phyloP scores from a whole-genome alignment of 768 basidiomycete species.

The Hortiboletus flavorubellus region DNA sequence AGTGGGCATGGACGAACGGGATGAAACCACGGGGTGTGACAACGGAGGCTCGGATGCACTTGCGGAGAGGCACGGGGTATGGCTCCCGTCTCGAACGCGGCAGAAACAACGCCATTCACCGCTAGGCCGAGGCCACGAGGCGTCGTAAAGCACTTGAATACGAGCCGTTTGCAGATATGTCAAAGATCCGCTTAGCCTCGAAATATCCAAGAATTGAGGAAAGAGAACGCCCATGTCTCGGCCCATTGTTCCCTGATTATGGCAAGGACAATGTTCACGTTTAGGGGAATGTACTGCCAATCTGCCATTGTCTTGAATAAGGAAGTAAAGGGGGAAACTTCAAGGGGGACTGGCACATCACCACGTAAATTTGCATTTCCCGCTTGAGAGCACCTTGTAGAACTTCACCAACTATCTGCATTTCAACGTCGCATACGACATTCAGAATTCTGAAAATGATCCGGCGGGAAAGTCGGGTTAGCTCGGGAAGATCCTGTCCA shows the following conservation, averaged over 20 bases:
- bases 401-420: constrained; percentile 8
- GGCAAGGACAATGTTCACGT: constrained; percentile 29
- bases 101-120: constrained; percentile 5
- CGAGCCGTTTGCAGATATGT: constrained; percentile 15
- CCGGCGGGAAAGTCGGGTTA: constrained; percentile 20
- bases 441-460: constrained; percentile 15
- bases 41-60: constrained; percentile 16
- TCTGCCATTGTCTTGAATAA: constrained; percentile 22
- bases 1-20: constrained; percentile 4
- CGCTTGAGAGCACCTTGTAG: constrained; percentile 3
- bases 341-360: constrained; percentile 10
- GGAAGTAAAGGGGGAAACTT: constrained; percentile 9
- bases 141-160: constrained; percentile 11
- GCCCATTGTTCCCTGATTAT: constrained; percentile 30
- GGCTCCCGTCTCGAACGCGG: constrained; percentile 9
- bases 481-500: constrained; percentile 20
- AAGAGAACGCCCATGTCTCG: constrained; percentile 17
- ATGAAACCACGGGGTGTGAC: constrained; percentile 23
- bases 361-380: constrained; percentile 23
- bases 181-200: constrained; percentile 10
- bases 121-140: constrained; percentile 17
- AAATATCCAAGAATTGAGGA: constrained; percentile 10
- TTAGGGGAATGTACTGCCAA: constrained; percentile 13
- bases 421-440: constrained; percentile 6
- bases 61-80: constrained; percentile 8